Conservation (phyloP, 257 asterid species). For the Nicotiana noctiflora region DNA sequence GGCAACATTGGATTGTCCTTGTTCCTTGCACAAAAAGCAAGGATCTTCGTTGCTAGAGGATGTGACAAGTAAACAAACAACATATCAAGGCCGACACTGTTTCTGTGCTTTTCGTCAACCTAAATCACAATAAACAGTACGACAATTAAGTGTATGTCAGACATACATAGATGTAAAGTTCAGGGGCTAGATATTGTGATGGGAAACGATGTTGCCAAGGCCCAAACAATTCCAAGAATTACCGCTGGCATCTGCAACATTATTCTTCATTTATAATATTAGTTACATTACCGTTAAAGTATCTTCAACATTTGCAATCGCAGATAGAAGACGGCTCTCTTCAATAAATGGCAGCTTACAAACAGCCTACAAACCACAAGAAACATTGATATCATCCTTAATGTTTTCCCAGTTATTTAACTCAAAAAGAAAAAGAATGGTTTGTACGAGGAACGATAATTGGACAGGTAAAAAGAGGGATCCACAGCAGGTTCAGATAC, state of each 20-base stretch:
- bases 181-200: not conserved
- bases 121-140: conserved; percentile 16
- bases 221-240: too few relatives aligned
- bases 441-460: too few relatives aligned
- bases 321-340: conserved; percentile 49
- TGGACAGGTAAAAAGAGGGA: too few relatives aligned
- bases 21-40: conserved; percentile 30
- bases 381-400: too few relatives aligned
- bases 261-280: not conserved
- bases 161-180: not conserved
- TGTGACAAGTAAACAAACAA: conserved; percentile 39
- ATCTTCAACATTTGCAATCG: conserved; percentile 48
- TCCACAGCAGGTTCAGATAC: too few relatives aligned
- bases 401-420: too few relatives aligned
- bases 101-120: conserved; percentile 55
- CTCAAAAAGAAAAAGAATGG: too few relatives aligned
- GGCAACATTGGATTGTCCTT: conserved; percentile 36
- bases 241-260: too few relatives aligned
- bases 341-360: conserved; percentile 60
- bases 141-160: not conserved
- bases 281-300: conserved; percentile 39
- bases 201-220: not conserved
- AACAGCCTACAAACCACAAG: conserved; percentile 39
- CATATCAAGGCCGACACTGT: conserved; percentile 43
- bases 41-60: conserved; percentile 40